A percentile compares a stretch with the other conserved stretches of the same genome.
These are phyloP conservation scores for Astrothelium macrocarpum DNA, from an alignment of 495 filamentous ascomycete species.

Conservation along the genomic window DNA sequence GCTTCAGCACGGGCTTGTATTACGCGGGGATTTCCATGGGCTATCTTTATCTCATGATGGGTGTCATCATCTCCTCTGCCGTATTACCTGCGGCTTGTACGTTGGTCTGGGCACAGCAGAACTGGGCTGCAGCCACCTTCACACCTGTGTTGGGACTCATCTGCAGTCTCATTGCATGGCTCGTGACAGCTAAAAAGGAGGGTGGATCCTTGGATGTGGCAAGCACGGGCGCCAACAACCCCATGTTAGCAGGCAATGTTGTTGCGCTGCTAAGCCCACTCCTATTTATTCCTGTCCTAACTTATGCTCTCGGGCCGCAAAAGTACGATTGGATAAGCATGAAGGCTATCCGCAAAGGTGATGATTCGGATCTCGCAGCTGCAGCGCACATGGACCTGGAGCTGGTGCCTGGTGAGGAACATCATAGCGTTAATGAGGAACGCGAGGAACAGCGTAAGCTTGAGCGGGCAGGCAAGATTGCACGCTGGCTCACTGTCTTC, in stretches of 20 bases:
- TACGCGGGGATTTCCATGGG: constrained; percentile 57
- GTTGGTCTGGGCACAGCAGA: constrained; percentile 74
- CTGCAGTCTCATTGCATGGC: constrained; percentile 75
- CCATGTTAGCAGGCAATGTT: constrained; percentile 82
- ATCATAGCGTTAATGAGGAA: constrained; percentile 39
- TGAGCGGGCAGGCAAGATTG: constrained; percentile 63
- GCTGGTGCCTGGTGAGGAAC: constrained; percentile 48
- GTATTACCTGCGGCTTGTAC: constrained; percentile 73
- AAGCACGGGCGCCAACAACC: constrained; percentile 69
- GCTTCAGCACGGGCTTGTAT: constrained; percentile 71
- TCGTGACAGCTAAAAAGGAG: constrained; percentile 75
- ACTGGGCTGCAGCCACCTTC: constrained; percentile 64
- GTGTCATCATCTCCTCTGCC: constrained; percentile 66
- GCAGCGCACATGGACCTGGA: constrained; percentile 65
- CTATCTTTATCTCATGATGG: constrained; percentile 82
- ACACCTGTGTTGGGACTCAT: constrained; percentile 69
- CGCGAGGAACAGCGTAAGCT: constrained; percentile 56
- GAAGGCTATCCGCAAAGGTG: constrained; percentile 71
- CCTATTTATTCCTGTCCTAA: constrained; percentile 71
- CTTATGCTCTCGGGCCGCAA: constrained; percentile 60
- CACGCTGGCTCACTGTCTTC: constrained; percentile 62
- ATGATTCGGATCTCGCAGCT: constrained; percentile 67
- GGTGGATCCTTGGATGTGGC: constrained; percentile 62
- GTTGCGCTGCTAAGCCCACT: constrained; percentile 72
- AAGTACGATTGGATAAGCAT: constrained; percentile 88